Base-by-base conservation (phyloP, 2,329 filamentous ascomycete species). In the Hymenoscyphus infarciens region DNA sequence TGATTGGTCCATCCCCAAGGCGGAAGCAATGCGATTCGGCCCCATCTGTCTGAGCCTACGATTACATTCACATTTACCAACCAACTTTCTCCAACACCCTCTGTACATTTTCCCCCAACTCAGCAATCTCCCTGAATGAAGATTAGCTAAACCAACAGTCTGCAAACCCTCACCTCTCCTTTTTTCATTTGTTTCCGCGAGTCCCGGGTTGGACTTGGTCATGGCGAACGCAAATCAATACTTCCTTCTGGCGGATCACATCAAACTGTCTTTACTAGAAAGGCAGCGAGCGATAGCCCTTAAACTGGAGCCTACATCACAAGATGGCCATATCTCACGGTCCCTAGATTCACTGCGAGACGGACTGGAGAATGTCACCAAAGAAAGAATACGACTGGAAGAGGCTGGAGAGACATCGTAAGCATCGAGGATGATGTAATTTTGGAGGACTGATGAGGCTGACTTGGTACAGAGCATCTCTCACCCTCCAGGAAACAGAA, bases 251-350 rank as follows among this genome's bases (percentile, higher is more conserved):
- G 92, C 93, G 72, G 95, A 99, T 79, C 94, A 98, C 77, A 91
- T 98, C 82, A 97, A 98, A 78, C 86, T 98, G 65, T 97, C 93
- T 15, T 83, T 99, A 16, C 87, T 98, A 29, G 95, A 98, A 80
- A 87, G 94, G 63, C 89, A 96, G 78, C 88, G 94, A 63, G 92
- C 93, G 57, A 86, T 91, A 71, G 90, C 87, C 15, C 83, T 97
- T 54, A 87, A 92, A 69, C 84, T 97, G 61, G 86, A 92, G 63
- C 86, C 72, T 45, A 74, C 71, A 16, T 87, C 88, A 22, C 91
- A 97, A 76, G 92, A 97, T 78, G 89, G 89, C 49, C 90, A 96
- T 75, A 93, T 98, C 69, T 90, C 90, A 16, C 86, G 91, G 59
- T 97, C 93, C 2, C 81, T 99, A 59, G 91, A 96, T 63, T 92